phyloP scores from a whole-genome alignment of 2,329 filamentous ascomycete genomes.

The Microascus cirrosus region DNA sequence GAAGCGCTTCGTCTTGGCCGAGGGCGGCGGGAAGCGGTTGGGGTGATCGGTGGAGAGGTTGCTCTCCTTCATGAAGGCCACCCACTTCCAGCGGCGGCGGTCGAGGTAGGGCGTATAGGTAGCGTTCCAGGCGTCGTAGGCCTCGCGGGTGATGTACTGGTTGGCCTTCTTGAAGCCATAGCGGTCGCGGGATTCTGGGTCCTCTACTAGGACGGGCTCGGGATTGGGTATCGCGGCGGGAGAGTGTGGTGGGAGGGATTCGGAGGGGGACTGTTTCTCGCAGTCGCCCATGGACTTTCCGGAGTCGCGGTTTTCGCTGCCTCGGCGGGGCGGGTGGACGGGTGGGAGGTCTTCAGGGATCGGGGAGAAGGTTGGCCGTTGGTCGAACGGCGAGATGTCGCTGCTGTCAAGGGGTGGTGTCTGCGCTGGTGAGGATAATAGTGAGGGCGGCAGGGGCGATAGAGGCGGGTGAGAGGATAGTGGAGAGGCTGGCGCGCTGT shows the following conservation, averaged over 20 bases:
- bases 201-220: conserved; percentile 19
- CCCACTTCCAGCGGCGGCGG: conserved; percentile 73
- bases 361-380: not conserved
- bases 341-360: conserved; percentile 1
- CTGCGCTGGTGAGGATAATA: conserved; percentile 10
- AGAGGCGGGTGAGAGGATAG: not conserved
- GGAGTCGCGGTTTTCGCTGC: conserved; percentile 36
- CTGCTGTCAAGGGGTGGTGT: not conserved
- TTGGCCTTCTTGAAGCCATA: conserved; percentile 90
- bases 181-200: conserved; percentile 53
- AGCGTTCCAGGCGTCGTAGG: conserved; percentile 74
- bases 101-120: conserved; percentile 66
- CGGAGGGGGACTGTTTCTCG: conserved; percentile 15
- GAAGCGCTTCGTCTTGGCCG: conserved; percentile 78
- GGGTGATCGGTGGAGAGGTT: conserved; percentile 62
- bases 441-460: not conserved
- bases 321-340: not conserved
- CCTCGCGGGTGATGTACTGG: conserved; percentile 61
- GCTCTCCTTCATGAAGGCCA: conserved; percentile 62
- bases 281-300: conserved; percentile 30
- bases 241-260: conserved; percentile 10
- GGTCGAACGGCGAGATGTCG: conserved; percentile 12
- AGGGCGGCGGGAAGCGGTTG: conserved; percentile 67
- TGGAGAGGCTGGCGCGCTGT: not conserved
- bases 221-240: conserved; percentile 5